Conservation (phyloP, 768 basidiomycete genomes). For the Boletus subcaerulescens region DNA sequence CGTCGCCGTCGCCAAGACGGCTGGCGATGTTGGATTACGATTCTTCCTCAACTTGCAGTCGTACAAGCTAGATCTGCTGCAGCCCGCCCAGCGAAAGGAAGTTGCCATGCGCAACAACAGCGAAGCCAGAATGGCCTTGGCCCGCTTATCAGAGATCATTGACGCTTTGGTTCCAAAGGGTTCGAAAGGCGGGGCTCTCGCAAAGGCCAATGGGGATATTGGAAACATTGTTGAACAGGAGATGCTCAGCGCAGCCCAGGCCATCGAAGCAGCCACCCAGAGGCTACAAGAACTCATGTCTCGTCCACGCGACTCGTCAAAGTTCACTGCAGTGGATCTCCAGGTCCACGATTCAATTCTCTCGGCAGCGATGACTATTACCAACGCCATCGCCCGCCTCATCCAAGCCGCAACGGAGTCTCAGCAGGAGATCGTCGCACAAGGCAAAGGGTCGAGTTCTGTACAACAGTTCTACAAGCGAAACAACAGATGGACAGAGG, state of each 20-base stretch:
- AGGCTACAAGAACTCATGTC: conserved; percentile 89
- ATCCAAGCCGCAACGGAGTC: conserved; percentile 97
- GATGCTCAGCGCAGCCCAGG: conserved; percentile 89
- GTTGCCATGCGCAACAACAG: conserved; percentile 88
- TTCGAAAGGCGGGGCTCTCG: conserved; percentile 61
- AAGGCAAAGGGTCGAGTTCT: conserved; percentile 90
- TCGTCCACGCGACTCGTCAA: conserved; percentile 82
- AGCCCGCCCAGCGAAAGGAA: conserved; percentile 72
- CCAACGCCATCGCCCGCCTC: conserved; percentile 88
- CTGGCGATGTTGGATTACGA: conserved; percentile 85
- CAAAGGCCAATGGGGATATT: conserved; percentile 86
- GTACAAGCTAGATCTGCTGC: conserved; percentile 84
- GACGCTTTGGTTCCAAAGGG: conserved; percentile 86
- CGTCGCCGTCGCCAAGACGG: conserved; percentile 73
- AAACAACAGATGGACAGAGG: conserved; percentile 99
- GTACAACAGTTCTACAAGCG: conserved; percentile 98
- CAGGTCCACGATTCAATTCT: conserved; percentile 99
- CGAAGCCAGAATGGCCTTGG: conserved; percentile 76
- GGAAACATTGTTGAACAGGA: conserved; percentile 96
- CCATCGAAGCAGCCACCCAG: conserved; percentile 90
- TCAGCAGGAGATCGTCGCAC: conserved; percentile 95
- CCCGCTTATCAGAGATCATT: conserved; percentile 83
- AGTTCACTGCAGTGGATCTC: conserved; percentile 87
- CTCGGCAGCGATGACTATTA: conserved; percentile 90
- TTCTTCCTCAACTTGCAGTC: conserved; percentile 97